Conservation (phyloP, 1,139 yeast genomes). For the Hanseniaspora gamundiae region DNA sequence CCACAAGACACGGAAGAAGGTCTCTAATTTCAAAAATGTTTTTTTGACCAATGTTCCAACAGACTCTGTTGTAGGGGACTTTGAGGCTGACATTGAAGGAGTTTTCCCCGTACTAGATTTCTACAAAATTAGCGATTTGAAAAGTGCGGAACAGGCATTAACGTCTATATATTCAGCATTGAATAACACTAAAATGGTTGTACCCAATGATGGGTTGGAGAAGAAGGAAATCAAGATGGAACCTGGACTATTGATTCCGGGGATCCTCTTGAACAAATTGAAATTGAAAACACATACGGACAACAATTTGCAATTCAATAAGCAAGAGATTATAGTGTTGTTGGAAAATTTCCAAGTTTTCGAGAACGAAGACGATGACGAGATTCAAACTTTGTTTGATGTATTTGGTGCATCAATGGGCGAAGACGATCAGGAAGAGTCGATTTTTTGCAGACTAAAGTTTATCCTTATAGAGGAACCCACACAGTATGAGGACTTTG, state of each 20-base stretch:
- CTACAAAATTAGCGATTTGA: background rate
- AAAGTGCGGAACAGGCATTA: background rate
- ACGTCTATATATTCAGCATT: background rate
- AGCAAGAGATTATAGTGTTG: background rate
- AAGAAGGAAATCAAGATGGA: background rate
- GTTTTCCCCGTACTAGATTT: background rate
- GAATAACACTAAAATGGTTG: too few species aligned
- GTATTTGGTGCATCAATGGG: background rate
- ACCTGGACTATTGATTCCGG: background rate
- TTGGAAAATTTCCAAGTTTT: background rate
- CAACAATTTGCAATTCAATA: background rate
- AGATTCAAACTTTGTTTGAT: background rate
- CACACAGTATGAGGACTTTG: background rate
- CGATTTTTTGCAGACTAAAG: background rate
- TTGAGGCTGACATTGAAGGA: background rate
- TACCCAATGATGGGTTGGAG: background rate
- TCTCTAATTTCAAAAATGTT: background rate
- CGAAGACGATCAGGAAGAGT: too few species aligned
- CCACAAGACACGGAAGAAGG: background rate
- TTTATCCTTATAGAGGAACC: background rate
- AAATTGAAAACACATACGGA: background rate
- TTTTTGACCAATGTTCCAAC: background rate
- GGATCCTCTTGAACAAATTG: conserved; percentile 1
- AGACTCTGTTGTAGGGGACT: background rate
- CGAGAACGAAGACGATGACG: background rate